Conservation (phyloP, 2,329 filamentous ascomycete species). For the Metarhizium anisopliae region DNA sequence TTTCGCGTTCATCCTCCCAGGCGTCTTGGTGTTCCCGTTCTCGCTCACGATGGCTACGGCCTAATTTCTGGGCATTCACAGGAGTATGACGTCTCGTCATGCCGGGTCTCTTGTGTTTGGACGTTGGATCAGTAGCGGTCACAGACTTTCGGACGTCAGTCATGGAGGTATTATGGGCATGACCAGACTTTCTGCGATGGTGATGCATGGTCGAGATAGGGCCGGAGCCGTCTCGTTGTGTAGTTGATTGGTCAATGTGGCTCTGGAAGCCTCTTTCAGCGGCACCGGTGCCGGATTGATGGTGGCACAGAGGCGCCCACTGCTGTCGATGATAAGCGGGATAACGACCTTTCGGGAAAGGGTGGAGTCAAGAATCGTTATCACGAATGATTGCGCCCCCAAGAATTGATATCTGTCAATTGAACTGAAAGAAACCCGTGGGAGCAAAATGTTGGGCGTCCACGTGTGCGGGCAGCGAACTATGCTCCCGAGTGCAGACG, state of each 20-base stretch:
- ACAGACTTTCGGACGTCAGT: conserved; percentile 47
- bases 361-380: not conserved
- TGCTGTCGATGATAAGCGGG: not conserved
- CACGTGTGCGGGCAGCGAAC: conserved; percentile 1
- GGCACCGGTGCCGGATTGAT: not conserved
- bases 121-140: conserved; percentile 30
- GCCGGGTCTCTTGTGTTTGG: conserved; percentile 38
- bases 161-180: conserved; percentile 42
- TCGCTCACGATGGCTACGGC: conserved; percentile 40
- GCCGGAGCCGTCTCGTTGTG: conserved; percentile 2
- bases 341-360: not conserved
- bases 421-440: not conserved
- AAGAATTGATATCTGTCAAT: not conserved
- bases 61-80: conserved; percentile 33
- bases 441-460: conserved; percentile 5
- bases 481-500: not conserved
- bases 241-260: conserved; percentile 4
- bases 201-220: conserved; percentile 38
- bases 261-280: not conserved
- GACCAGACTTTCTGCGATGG: conserved; percentile 47
- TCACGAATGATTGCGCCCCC: not conserved
- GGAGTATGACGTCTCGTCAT: conserved; percentile 36
- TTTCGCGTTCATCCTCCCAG: conserved; percentile 51
- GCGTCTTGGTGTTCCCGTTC: conserved; percentile 36
- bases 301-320: not conserved